Percentiles rank a stretch among this genome's conserved stretches.
Conservation (phyloP, 441 rosid genomes). For the Mallotus japonicus region DNA sequence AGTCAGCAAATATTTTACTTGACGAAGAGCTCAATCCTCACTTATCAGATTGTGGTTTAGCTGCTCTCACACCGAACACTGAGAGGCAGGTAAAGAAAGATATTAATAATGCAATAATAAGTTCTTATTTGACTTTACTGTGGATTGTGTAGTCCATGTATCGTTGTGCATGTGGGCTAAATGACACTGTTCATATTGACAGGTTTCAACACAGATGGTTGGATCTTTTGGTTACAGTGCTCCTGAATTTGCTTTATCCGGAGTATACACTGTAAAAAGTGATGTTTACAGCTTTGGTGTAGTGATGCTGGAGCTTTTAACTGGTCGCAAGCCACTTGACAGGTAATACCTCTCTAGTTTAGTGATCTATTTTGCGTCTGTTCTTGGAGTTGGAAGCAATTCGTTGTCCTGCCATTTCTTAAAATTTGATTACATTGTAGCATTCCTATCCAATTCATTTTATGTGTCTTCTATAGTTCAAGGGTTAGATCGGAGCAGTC, state of each 20-base stretch:
- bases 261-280: constrained; percentile 89
- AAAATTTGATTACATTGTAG: background rate
- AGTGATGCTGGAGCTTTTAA: constrained; percentile 92
- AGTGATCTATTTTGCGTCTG: constrained; percentile 11
- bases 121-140: background rate
- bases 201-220: constrained; percentile 87
- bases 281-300: constrained; percentile 98
- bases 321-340: constrained; percentile 97
- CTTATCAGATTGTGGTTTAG: constrained; percentile 90
- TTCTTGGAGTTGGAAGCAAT: background rate
- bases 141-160: background rate
- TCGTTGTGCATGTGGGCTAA: constrained; percentile 3
- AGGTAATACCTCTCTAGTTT: constrained; percentile 42
- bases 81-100: constrained; percentile 71
- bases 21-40: constrained; percentile 94
- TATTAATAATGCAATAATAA: background rate
- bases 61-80: constrained; percentile 82
- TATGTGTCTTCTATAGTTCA: constrained; percentile 44
- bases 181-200: constrained; percentile 21
- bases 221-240: constrained; percentile 97
- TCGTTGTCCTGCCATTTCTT: constrained; percentile 3
- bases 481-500: constrained; percentile 89
- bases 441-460: background rate
- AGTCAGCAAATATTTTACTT: constrained; percentile 88
- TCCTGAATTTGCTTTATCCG: constrained; percentile 93